Base-by-base conservation (phyloP, 2,329 filamentous ascomycete species). In the Paraphaeosphaeria sporulosa region DNA sequence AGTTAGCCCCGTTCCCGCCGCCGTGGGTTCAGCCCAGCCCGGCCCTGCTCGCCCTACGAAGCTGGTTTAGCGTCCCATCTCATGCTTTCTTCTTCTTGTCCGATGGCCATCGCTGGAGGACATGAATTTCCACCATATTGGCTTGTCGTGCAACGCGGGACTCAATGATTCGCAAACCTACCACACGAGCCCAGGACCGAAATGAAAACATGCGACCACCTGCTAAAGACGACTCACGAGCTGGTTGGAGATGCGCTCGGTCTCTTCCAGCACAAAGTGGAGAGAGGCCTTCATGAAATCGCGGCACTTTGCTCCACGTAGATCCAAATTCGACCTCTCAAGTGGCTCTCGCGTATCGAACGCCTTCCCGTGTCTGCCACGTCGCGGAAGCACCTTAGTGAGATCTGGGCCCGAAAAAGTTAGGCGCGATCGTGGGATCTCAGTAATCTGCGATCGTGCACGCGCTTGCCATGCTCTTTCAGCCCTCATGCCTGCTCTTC, bases 271-370 rank as follows among this genome's bases (percentile, higher is more conserved):
- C 30, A 38, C 13, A 17, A 4, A 23, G 48, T 15, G 25, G 21
- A 17, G 23, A 44, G 5, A 17, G 27, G 47, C 55, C 23, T 49
- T 49, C 10, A 4, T 43, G 38, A 44, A 32, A 23, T 17, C 43
- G 19, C 25, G 19, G n/a, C n/a, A 43, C 40, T 19, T 10, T 21
- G 40, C 40, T 17, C 4, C 36, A n/a, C 13, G 40, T n/a, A 34
- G 27, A 54, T 21, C 21, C 38, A 25, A 54, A 34, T 38, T 27
- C 48, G 55, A 53, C 19, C 23, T 43, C 25, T 23, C 48, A 27
- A 38, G 27, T 17, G 25, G 27, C 48, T 25, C 40, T 53, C 48
- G 55, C 55, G 48, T 58, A 53, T 58, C 55, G 55, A 34, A 30
- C 17, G 46, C 13, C 8, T 30, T 17, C n/a, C 55, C 55, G 25